Percentiles rank a stretch among this genome's conserved stretches.
These are phyloP conservation scores for Sugiyamaella marilandica DNA, from an alignment of 805 yeast species.

Conservation along the genomic window DNA sequence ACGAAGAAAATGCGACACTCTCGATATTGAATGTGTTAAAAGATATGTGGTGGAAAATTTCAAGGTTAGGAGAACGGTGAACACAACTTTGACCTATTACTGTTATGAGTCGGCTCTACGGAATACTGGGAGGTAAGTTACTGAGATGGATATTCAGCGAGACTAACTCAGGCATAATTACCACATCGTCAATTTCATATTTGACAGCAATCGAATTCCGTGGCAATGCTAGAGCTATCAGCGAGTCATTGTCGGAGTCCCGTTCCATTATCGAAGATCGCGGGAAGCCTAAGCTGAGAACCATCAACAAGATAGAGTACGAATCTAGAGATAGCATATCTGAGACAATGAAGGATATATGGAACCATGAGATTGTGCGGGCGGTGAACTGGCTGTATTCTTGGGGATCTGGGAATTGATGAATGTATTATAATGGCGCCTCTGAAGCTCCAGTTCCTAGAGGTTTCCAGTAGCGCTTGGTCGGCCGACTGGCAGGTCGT, in stretches of 20 bases:
- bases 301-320: conserved; percentile 43
- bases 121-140: conserved; percentile 48
- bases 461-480: too few relatives aligned
- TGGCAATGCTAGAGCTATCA: conserved; percentile 43
- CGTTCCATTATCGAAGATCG: conserved; percentile 48
- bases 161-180: conserved; percentile 44
- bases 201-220: conserved; percentile 55
- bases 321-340: conserved; percentile 41
- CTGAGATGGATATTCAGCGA: neutral
- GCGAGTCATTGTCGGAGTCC: conserved; percentile 45
- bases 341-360: conserved; percentile 69
- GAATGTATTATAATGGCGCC: neutral
- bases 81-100: neutral
- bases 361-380: conserved; percentile 69
- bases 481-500: too few relatives aligned
- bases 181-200: conserved; percentile 55
- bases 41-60: neutral
- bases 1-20: neutral
- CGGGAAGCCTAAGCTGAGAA: conserved; percentile 44
- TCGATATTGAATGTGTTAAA: neutral
- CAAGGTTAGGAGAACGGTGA: neutral
- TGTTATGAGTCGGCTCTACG: conserved; percentile 35
- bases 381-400: conserved; percentile 60
- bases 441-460: neutral
- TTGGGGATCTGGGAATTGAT: conserved; percentile 15